These are phyloP conservation scores for Prunus armeniaca DNA, from an alignment of 306 rosid species.

Conservation along the genomic window DNA sequence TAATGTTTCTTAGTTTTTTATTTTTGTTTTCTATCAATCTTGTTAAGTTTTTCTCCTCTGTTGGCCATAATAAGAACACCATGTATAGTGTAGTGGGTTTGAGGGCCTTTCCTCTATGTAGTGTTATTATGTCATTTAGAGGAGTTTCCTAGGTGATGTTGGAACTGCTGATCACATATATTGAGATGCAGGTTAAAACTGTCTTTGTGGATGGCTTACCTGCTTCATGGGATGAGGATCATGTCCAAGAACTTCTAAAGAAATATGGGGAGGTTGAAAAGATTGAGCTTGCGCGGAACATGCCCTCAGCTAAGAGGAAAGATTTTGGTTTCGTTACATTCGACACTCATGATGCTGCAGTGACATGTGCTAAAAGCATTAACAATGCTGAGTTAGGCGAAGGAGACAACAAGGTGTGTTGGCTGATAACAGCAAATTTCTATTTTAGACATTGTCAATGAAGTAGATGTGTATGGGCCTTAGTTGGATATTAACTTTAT, in stretches of 20 bases:
- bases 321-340: slow-evolving; percentile 97
- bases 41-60: neutral
- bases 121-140: neutral
- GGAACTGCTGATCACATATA: slow-evolving; percentile 27
- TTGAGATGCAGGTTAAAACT: slow-evolving; percentile 81
- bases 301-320: slow-evolving; percentile 95
- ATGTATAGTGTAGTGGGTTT: neutral
- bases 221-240: slow-evolving; percentile 91
- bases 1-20: neutral
- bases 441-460: neutral
- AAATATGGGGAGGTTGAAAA: slow-evolving; percentile 75
- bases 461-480: neutral
- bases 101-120: neutral
- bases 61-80: neutral
- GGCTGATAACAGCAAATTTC: slow-evolving; percentile 1
- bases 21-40: neutral
- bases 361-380: slow-evolving; percentile 82
- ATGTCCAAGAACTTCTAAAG: slow-evolving; percentile 68
- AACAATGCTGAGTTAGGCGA: slow-evolving; percentile 92
- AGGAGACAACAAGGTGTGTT: slow-evolving; percentile 77
- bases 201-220: slow-evolving; percentile 93
- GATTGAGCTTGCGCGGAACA: slow-evolving; percentile 90
- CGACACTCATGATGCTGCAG: slow-evolving; percentile 83
- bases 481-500: slow-evolving; percentile 7
- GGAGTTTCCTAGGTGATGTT: neutral